Base-by-base conservation (phyloP, 2,329 filamentous ascomycete genomes). In the Aureobasidium leucospermi region DNA sequence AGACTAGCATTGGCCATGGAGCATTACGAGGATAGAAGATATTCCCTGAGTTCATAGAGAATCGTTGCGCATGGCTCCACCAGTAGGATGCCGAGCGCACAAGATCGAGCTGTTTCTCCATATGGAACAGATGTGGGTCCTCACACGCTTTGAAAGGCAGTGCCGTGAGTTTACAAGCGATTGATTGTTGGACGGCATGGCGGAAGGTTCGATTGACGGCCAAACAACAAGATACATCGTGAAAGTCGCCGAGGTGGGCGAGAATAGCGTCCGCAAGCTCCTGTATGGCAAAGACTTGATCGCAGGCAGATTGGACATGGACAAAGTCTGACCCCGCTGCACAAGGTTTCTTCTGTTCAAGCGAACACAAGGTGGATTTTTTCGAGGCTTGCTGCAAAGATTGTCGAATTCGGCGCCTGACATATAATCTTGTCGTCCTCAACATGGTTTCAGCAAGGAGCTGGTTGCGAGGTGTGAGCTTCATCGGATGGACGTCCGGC, bases 221-320 rank as follows among this genome's bases (percentile, higher is more conserved):
- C 29, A 43, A 23, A 16, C 51, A 55, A 16, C 38, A 55, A 15
- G 23, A 13, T 7, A 41, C 19, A 16, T 55, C 51, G 43, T 43
- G 51, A 10, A 43, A 55, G 23, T 55, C 36, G 32, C 41, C 38
- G 6, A 55, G 39, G 19, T 43, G 29, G 10, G 51, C 38, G 16
- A 55, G 28, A 11, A 55, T 55, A 11, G 38, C 29, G 34, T 55
- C 51, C 19, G 51, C 51, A 23, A 55, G 39, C n/a, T 55, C 51
- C 16, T 55, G 51, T 7, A 55, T 29, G n/a, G 38, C 51, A 34
- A 55, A 55, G 15, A 43, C 38, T 34, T n/a, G 51, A 15, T 55
- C 29, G 51, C 51, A 55, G 29, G 39, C 38, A 42, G 51, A 28
- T 4, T 42, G 19, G 46, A 16, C 16, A 28, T 23, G 19, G 13